phyloP scores from a whole-genome alignment of 768 basidiomycete species.

The Coprinopsis strossmayeri region DNA sequence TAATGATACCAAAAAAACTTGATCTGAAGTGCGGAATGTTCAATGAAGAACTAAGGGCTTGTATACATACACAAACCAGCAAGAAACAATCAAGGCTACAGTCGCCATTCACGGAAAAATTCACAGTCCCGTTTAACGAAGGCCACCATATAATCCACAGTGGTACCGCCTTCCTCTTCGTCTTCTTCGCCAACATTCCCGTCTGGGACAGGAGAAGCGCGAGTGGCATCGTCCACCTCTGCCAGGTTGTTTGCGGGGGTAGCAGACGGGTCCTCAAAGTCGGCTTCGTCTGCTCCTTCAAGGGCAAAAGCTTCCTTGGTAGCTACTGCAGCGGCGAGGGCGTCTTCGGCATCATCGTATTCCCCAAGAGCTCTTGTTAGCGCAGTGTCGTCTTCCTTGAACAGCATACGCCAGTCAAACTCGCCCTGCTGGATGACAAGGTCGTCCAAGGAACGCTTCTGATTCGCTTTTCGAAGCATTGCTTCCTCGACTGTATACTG shows the following conservation, averaged over 20 bases:
- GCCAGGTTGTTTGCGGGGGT: not conserved
- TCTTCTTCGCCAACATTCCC: constrained; percentile 27
- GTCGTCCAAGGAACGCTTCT: constrained; percentile 87
- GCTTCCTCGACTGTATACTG: constrained; percentile 92
- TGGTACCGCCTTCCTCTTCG: constrained; percentile 60
- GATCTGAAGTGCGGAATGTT: too few species aligned
- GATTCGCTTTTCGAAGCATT: constrained; percentile 95
- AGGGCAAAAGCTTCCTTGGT: constrained; percentile 64
- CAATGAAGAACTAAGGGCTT: too few species aligned
- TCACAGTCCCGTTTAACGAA: constrained; percentile 58
- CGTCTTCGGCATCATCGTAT: constrained; percentile 86
- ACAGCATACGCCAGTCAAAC: constrained; percentile 89
- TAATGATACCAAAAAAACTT: too few species aligned
- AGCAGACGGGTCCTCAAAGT: constrained; percentile 43
- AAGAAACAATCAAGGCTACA: too few species aligned
- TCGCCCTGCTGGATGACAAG: constrained; percentile 91
- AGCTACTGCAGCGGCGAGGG: constrained; percentile 72
- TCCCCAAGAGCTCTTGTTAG: constrained; percentile 74
- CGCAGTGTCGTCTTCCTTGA: constrained; percentile 53
- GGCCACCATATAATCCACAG: constrained; percentile 81
- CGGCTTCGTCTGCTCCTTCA: constrained; percentile 75
- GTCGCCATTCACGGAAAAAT: constrained; percentile 68
- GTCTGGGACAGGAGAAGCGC: constrained; percentile 11
- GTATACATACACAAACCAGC: too few species aligned
- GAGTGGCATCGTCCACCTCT: too few species aligned